Conservation (phyloP, 768 basidiomycete species). For the Mycena indigotica region DNA sequence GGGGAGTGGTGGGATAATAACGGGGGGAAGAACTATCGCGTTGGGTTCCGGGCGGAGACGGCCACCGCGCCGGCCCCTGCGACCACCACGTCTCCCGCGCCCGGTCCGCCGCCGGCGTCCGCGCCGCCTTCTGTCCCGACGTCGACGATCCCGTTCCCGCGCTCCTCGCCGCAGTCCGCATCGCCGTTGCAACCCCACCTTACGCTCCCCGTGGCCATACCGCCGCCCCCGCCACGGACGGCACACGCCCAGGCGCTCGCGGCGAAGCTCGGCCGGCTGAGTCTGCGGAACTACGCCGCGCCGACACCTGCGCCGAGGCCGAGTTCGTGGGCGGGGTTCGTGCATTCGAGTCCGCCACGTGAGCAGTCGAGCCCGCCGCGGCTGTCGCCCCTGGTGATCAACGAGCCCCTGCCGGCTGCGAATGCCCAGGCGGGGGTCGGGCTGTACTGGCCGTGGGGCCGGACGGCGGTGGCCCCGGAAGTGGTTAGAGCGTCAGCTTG, state of each 20-base stretch:
- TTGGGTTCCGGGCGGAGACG: constrained; percentile 54
- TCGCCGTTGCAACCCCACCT: too few species aligned
- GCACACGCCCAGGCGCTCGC: constrained; percentile 21
- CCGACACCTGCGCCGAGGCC: constrained; percentile 26
- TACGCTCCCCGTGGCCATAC: constrained; percentile 5
- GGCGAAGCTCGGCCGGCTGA: constrained; percentile 29
- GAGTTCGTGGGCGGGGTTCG: constrained; percentile 28
- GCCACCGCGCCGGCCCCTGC: not conserved
- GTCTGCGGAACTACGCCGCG: constrained; percentile 36
- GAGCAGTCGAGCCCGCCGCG: too few species aligned
- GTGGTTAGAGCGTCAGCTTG: constrained; percentile 18
- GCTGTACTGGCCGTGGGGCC: too few species aligned
- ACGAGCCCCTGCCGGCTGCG: too few species aligned
- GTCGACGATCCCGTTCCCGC: constrained; percentile 7
- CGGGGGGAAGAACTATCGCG: constrained; percentile 69
- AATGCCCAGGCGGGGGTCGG: too few species aligned
- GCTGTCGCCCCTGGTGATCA: too few species aligned
- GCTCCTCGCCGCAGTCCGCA: not conserved
- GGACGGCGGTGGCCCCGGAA: not conserved
- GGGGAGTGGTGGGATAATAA: constrained; percentile 98
- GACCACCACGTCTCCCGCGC: not conserved
- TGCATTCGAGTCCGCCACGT: too few species aligned
- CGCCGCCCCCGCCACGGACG: constrained; percentile 15
- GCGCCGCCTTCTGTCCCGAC: constrained; percentile 1
- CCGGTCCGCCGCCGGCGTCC: too few species aligned